phyloP scores from a whole-genome alignment of 345 rosid species.

The Eucalyptus pumila region DNA sequence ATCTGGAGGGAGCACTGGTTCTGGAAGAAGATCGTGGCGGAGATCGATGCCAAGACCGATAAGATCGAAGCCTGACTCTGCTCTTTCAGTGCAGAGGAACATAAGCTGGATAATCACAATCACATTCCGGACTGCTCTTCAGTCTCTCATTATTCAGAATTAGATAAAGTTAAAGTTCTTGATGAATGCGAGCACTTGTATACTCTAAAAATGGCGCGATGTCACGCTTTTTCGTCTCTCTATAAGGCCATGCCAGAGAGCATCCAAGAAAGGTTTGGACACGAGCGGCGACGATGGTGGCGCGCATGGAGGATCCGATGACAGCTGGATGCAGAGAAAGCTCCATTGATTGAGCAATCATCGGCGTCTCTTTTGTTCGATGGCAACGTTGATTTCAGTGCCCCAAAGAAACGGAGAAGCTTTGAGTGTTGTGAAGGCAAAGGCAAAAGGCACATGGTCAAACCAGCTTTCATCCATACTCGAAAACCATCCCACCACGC shows the following conservation, averaged over 20 bases:
- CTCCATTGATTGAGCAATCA: not conserved
- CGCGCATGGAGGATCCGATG: not conserved
- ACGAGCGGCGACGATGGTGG: not conserved
- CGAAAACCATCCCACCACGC: not conserved
- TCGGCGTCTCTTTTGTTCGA: not conserved
- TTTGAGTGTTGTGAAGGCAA: not conserved
- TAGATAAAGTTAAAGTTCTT: not conserved
- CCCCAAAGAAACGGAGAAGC: not conserved
- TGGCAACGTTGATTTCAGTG: not conserved
- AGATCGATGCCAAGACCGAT: not conserved
- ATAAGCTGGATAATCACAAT: not conserved
- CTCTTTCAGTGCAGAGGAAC: not conserved
- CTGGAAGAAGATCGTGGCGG: constrained; percentile 5
- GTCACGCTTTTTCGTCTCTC: not conserved
- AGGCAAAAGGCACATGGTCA: not conserved
- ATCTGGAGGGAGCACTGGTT: constrained; percentile 36
- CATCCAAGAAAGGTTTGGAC: not conserved
- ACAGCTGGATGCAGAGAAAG: not conserved
- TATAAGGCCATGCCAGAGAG: not conserved
- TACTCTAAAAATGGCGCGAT: not conserved
- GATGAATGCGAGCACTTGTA: not conserved
- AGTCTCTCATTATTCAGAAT: not conserved
- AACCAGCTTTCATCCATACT: not conserved
- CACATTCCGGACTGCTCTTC: not conserved
- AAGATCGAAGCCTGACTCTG: not conserved